A percentile compares a stretch with the other conserved stretches of the same genome.
phyloP scores from a whole-genome alignment of 257 asterid species.

The Petunia axillaris region DNA sequence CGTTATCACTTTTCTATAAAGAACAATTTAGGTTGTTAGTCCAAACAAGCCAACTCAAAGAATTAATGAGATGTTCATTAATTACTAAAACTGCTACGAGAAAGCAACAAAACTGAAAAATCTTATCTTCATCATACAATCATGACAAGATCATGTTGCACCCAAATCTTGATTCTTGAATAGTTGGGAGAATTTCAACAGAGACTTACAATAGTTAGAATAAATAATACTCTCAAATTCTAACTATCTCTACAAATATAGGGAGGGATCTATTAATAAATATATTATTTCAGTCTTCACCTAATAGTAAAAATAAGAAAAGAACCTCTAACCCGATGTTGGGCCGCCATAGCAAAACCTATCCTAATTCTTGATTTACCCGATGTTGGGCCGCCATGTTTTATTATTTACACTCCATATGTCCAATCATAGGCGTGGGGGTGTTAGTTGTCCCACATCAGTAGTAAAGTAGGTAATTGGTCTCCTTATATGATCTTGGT shows the following conservation, averaged over 20 bases:
- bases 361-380: too few relatives aligned
- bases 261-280: neutral
- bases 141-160: neutral
- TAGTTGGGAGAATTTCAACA: neutral
- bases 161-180: slow-evolving; percentile 1
- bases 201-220: neutral
- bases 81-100: neutral
- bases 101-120: neutral
- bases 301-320: slow-evolving; percentile 13
- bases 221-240: neutral
- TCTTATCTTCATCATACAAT: neutral
- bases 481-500: too few relatives aligned
- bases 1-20: neutral
- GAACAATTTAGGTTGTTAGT: neutral
- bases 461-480: too few relatives aligned
- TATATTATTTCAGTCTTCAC: neutral
- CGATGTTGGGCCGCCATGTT: too few relatives aligned
- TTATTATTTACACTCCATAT: too few relatives aligned
- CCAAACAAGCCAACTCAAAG: neutral
- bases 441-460: too few relatives aligned
- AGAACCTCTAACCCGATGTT: neutral
- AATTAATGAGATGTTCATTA: slow-evolving; percentile 13
- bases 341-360: too few relatives aligned
- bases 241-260: neutral
- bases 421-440: too few relatives aligned